Evolutionary conservation across 345 rosid genomes (phyloP), one percentile per base, ranked within the genome.

Genomic region (Boechera stricta): DNA sequence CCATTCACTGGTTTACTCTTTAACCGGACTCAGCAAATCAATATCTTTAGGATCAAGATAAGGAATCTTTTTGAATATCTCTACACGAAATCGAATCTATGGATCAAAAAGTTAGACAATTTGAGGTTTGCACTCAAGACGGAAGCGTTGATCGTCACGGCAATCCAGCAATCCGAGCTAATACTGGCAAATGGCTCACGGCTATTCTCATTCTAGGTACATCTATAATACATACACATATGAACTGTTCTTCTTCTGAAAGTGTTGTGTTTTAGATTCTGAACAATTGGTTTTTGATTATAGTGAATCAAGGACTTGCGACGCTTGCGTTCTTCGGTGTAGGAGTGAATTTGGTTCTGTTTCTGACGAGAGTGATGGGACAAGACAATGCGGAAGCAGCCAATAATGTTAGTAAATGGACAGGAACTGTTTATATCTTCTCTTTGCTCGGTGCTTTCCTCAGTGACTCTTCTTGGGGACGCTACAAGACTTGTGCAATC

Each of bases 381-480:
- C 97, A 95, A 80, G 82, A 83, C 87, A 95, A 89, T 73, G 96
- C 98, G 8, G 94, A 85, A 13, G 99, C 99, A 8, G 99, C 99
- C 5, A 95, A 95, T 75, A 89, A 73, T 66, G 97, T 95, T 18
- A 95, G 99, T 92, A 91, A 95, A 82, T 95, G 99, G 99, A 92
- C 98, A 10, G 98, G 99, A 57, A 95, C 99, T 10, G 98, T 95
- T 82, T 92, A 95, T 72, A 82, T 92, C 32, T 95, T 91, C 90
- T 95, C 99, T 35, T 79, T 95, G 21, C 91, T 95, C 0, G 99
- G 99, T 1, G 99, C 99, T 79, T 92, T 95, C 82, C 97, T 95
- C 59, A 92, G 97, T 53, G 99, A 95, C 73, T 89, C 99, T 60
- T 95, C 89, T 74, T 95, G 99, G 99, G 99, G 99, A 39, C 85